Evolutionary conservation across 2,329 filamentous ascomycete genomes (phyloP).

Genomic region (Ophiostoma sp.): DNA sequence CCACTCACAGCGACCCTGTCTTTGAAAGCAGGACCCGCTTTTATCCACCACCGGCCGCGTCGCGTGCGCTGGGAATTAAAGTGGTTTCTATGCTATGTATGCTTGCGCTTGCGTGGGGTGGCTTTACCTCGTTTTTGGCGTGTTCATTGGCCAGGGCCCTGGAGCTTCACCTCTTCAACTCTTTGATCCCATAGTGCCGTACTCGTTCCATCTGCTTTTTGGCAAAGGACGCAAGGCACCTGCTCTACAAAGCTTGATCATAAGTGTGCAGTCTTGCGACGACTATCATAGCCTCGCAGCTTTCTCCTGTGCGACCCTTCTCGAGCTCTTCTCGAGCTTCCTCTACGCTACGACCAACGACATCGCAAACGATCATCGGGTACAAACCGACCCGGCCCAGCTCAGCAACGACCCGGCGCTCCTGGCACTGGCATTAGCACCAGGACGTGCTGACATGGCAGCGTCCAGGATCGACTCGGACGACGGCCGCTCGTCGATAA

Average conservation of each 20-base stretch:
- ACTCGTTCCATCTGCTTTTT: not conserved
- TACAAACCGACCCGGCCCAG: not conserved
- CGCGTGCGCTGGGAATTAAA: constrained; percentile 12
- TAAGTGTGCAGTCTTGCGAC: too few species aligned
- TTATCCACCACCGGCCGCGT: constrained; percentile 24
- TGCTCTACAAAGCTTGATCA: too few species aligned
- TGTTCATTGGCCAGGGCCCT: not conserved
- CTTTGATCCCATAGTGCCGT: not conserved
- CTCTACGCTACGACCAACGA: not conserved
- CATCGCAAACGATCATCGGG: too few species aligned
- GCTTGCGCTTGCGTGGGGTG: constrained; percentile 9
- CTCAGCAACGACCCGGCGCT: not conserved
- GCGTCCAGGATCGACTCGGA: constrained; percentile 1
- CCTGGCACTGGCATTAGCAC: not conserved
- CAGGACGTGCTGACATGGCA: not conserved
- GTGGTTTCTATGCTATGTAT: constrained; percentile 13
- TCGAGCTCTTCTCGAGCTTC: too few species aligned
- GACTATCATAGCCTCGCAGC: too few species aligned
- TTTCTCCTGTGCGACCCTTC: too few species aligned
- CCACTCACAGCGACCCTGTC: not conserved
- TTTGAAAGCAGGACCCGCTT: constrained; percentile 1
- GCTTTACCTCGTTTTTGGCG: constrained; percentile 17
- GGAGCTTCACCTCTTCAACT: not conserved
- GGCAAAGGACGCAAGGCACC: too few species aligned
- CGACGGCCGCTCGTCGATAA: constrained; percentile 13